Evolutionary conservation across 2,329 filamentous ascomycete genomes (phyloP).

Genomic region (Nothopassalora personata): DNA sequence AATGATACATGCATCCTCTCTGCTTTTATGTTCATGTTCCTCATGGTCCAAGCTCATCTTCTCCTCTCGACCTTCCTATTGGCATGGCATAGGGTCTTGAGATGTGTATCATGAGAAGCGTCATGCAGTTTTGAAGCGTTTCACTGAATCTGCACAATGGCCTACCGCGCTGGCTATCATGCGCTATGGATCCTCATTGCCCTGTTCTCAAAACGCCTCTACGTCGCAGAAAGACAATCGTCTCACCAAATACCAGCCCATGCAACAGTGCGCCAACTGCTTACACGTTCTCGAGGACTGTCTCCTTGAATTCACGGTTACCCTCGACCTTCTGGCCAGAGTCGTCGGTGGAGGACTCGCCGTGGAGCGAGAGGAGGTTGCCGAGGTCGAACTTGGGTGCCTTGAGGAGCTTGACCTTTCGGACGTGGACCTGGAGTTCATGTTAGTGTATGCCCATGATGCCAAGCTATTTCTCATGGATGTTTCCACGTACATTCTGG

Average conservation of each 20-base stretch:
- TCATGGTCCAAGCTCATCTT: neutral
- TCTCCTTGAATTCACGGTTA: constrained; percentile 92
- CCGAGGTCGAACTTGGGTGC: constrained; percentile 98
- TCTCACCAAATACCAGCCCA: constrained; percentile 22
- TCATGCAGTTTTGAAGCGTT: constrained; percentile 19
- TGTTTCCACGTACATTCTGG: constrained; percentile 69
- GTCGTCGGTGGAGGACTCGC: constrained; percentile 94
- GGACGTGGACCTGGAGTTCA: constrained; percentile 80
- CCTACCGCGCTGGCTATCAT: constrained; percentile 20
- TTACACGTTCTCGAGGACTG: constrained; percentile 90
- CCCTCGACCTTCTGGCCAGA: constrained; percentile 90
- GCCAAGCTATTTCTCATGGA: neutral
- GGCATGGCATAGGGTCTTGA: neutral
- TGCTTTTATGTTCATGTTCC: neutral
- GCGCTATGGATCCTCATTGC: constrained; percentile 18
- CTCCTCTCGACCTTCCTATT: neutral
- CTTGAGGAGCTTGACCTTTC: constrained; percentile 99
- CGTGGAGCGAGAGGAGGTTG: constrained; percentile 91
- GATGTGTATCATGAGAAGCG: neutral
- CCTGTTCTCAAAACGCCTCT: constrained; percentile 26
- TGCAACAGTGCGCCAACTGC: constrained; percentile 17
- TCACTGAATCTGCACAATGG: constrained; percentile 23
- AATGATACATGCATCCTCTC: too few relatives aligned
- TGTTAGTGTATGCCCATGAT: constrained; percentile 31
- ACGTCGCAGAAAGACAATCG: constrained; percentile 24